Base-by-base conservation (phyloP, 345 rosid species). In the Noccaea caerulescens region DNA sequence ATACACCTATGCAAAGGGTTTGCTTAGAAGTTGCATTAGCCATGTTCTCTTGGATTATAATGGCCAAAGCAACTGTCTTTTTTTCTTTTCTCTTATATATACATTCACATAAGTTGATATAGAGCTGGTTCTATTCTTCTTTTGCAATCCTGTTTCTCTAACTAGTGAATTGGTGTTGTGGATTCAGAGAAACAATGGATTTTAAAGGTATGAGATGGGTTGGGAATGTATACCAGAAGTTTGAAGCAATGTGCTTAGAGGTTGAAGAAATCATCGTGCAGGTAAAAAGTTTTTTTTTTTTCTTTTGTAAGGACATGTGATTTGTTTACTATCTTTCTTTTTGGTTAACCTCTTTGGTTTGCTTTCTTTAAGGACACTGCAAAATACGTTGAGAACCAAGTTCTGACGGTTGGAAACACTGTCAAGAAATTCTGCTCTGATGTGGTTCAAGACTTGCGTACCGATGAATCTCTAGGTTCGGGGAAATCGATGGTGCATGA, bases 221-320 rank as follows among this genome's bases (percentile, higher is more conserved):
- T 44, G 98, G 92, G 9, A 81, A 85, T 76, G 81, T 82, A 42
- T 92, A 85, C 72, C 84, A 85, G 82, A 89, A 85, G 85, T 87
- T 89, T 77, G 98, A 92, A 85, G 82, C 90, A 58, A 76, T 89
- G 90, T 92, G 90, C 79, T 82, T 89, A 83, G 96, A 92, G 87
- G 91, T 89, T 54, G 98, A 92, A 86, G 98, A 92, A 63, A 77
- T 83, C 70, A 82, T 92, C 71, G 84, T 83, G 58, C 87, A 84
- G 98, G 96, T 87, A 80, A 39, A 18, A 27, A 27, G 3, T 4
- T 27, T 4, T 27, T 27, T 4, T 27, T 4, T 27, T 27, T 34
- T 65, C 18, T 4, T 59, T 47, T 9, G 4, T 64, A 32, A 50
- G 6, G 5, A 46, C 4, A 53, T 62, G n/a, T 30, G 2, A 8